Conservation (phyloP, 2,329 filamentous ascomycete genomes). For the Plenodomus lindquistii region DNA sequence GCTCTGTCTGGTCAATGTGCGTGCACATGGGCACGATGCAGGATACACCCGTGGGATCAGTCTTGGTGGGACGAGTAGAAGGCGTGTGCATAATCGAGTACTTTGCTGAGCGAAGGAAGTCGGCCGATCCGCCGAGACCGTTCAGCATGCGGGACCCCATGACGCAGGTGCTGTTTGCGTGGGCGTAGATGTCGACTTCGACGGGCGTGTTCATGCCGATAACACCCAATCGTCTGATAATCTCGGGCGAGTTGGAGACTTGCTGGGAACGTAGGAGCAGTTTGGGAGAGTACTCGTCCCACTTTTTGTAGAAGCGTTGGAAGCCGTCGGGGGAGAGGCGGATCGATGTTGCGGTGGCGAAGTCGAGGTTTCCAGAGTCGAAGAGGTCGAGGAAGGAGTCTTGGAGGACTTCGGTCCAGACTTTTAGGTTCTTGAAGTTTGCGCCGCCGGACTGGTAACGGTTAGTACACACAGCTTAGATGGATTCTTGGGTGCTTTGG, state of each 20-base stretch:
- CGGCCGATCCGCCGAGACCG: conserved; percentile 78
- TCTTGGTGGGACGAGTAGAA: conserved; percentile 77
- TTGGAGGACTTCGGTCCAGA: conserved; percentile 93
- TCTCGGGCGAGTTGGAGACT: conserved; percentile 87
- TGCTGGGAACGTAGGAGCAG: conserved; percentile 85
- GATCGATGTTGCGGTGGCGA: conserved; percentile 86
- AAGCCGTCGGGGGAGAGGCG: conserved; percentile 91
- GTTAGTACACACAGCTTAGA: too few species aligned
- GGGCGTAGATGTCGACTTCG: conserved; percentile 92
- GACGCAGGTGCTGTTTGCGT: conserved; percentile 88
- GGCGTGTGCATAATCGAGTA: conserved; percentile 96
- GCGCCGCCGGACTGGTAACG: conserved; percentile 60
- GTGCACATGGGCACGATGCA: conserved; percentile 96
- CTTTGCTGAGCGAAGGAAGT: conserved; percentile 78
- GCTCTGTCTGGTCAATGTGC: conserved; percentile 90
- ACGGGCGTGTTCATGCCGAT: conserved; percentile 97
- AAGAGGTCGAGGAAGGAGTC: conserved; percentile 93
- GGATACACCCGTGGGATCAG: conserved; percentile 76
- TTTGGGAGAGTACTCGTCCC: conserved; percentile 78
- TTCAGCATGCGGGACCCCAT: conserved; percentile 89
- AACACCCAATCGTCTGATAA: conserved; percentile 82
- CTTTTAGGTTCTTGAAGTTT: conserved; percentile 84
- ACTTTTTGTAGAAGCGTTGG: conserved; percentile 86
- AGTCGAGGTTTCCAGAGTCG: conserved; percentile 84
- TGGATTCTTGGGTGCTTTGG: too few species aligned